These are phyloP conservation scores for Limonium bicolor DNA, from an alignment of 148 eudicot species.

Conservation along the genomic window DNA sequence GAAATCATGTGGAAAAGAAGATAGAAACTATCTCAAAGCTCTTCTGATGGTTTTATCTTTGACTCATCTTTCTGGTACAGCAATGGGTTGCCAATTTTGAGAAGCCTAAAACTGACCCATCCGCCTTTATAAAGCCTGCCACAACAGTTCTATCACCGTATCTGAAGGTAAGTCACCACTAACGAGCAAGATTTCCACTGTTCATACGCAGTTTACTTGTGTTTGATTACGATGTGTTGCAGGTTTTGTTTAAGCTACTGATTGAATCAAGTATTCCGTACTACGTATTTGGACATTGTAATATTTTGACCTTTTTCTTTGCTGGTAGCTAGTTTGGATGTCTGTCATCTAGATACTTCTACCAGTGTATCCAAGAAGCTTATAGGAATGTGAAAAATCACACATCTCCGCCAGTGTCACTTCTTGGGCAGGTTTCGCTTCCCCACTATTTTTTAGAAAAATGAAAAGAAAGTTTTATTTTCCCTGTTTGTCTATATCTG, in stretches of 20 bases:
- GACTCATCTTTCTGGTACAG: too few species aligned
- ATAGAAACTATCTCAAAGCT: background rate
- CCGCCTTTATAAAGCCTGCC: constrained; percentile 67
- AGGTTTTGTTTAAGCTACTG: too few species aligned
- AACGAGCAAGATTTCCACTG: too few species aligned
- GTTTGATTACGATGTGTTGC: too few species aligned
- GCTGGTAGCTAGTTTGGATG: constrained; percentile 64
- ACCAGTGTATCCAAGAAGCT: constrained; percentile 56
- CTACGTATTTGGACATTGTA: too few species aligned
- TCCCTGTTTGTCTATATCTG: background rate
- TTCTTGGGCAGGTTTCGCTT: constrained; percentile 68
- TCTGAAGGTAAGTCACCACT: constrained; percentile 44
- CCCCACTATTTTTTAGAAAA: background rate
- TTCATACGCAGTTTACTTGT: too few species aligned
- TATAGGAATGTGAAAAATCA: constrained; percentile 41
- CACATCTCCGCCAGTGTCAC: constrained; percentile 86
- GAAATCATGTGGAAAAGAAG: too few species aligned
- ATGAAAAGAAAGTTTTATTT: background rate
- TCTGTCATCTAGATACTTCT: constrained; percentile 77
- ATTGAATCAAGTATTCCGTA: too few species aligned
- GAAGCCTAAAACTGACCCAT: constrained; percentile 88
- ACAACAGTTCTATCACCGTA: constrained; percentile 92
- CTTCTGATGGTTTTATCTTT: background rate
- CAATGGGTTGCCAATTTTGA: constrained; percentile 96
- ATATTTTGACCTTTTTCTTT: constrained; percentile 1